Evolutionary conservation across 768 basidiomycete species (phyloP), one percentile per base, ranked within the genome.

Genomic region (Mycena galopus): DNA sequence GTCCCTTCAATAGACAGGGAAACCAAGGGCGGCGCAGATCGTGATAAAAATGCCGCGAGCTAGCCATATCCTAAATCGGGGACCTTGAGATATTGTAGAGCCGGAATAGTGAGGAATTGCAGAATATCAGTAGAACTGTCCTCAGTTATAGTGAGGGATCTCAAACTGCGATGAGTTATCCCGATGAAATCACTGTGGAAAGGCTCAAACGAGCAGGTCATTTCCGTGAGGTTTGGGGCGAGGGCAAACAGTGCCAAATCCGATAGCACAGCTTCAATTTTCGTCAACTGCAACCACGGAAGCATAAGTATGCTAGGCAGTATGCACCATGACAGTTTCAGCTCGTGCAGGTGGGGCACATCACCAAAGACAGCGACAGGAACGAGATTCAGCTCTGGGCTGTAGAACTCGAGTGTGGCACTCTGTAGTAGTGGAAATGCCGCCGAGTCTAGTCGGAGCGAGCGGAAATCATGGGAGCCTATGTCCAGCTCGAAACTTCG

Each of bases 261-360:
- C 17, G 2, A 4, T 23, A 59, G 8, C 12, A 2, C 5, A 7
- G 35, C 57, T 6, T 65, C 63, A n/a, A 53, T 53, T 39, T 53
- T 55, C 14, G 63, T 65, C 51, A 65, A 65, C 50, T 65, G 57
- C 23, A 37, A 59, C 57, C 57, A 59, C 21, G 57, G 23, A 59
- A 59, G 21, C 27, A 51, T 12, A 37, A 14, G 6, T 32, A 9
- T 37, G 33, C 6, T 21, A 17, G 17, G 56, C 12, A 30, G n/a
- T 21, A 10, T 59, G 19, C 8, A 21, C 10, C 55, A 2, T 37
- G 11, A n/a, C 25, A 53, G 5, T 3, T 9, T 3, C n/a, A 55
- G 4, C 8, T 65, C 50, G 33, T 27, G 23, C 3, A 65, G 17
- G 4, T 16, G 50, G 27, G 63, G 63, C 21, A 51, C 50, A 21